phyloP scores from a whole-genome alignment of 768 basidiomycete species.

The Sporobolomyces pararoseus region DNA sequence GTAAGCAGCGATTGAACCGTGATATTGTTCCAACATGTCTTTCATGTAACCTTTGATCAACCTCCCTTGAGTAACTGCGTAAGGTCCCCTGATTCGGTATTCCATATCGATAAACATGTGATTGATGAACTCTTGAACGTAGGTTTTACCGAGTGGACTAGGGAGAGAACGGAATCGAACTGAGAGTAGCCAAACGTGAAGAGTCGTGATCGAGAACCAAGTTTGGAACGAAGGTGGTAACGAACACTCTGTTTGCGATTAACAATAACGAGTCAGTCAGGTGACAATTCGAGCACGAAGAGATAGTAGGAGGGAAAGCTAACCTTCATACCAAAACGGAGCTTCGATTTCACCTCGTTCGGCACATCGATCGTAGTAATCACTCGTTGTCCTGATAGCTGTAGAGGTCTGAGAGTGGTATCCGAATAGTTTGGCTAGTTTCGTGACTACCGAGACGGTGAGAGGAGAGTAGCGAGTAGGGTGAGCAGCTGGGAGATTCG shows the following conservation, averaged over 20 bases:
- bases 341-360: conserved; percentile 51
- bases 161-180: conserved; percentile 83
- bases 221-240: conserved; percentile 92
- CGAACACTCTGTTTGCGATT: conserved; percentile 64
- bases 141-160: conserved; percentile 60
- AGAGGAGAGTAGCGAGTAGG: conserved; percentile 36
- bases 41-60: conserved; percentile 84
- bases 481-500: conserved; percentile 30
- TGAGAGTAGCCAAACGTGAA: conserved; percentile 86
- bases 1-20: conserved; percentile 71
- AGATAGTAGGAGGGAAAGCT: neutral
- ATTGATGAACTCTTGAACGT: conserved; percentile 78
- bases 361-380: conserved; percentile 52
- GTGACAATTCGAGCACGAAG: neutral
- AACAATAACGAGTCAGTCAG: neutral
- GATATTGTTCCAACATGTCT: conserved; percentile 79
- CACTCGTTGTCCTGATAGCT: conserved; percentile 52
- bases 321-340: conserved; percentile 54
- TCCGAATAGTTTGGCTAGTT: conserved; percentile 51
- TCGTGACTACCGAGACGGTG: conserved; percentile 40
- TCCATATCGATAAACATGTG: conserved; percentile 95
- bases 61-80: conserved; percentile 59
- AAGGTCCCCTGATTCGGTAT: conserved; percentile 75
- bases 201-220: conserved; percentile 89
- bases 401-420: conserved; percentile 51